Base-by-base conservation (phyloP, 2,329 filamentous ascomycete species). In the Dactylonectria estremocensis region DNA sequence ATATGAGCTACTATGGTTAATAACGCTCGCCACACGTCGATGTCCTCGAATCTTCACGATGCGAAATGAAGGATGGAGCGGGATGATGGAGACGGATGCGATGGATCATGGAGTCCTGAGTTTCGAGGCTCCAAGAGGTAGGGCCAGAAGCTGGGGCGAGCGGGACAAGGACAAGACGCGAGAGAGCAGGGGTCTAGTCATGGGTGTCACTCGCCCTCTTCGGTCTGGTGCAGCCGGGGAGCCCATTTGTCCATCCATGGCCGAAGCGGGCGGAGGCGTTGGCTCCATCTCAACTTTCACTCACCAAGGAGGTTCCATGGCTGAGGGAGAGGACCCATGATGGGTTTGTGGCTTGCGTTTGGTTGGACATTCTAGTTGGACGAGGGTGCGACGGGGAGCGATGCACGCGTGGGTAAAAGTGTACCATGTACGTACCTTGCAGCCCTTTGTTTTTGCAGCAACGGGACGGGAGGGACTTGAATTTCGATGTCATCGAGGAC, bases 221-320 rank as follows among this genome's bases (percentile, higher is more conserved):
- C 33, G 18, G 24, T 46, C 16, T 65, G n/a, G n/a, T n/a, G 62
- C 56, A 50, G 67, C 66, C 54, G 58, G 71, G 67, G 69, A 46
- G 62, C 14, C 14, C 16, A n/a, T 60, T 64, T 55, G 67, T 69
- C 69, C 56, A 67, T 73, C 66, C 66, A 66, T 66, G 61, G 16
- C 59, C 46, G 70, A 64, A 31, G 70, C 52, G 64, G 61, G 50
- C 65, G 65, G 61, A 54, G 65, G 65, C 40, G 40, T n/a, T 14
- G 40, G 9, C 35, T 14, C 35, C 40, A 28, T 28, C 24, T 28
- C 24, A 28, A 28, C 24, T 28, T 28, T 28, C 24, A 28, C 24
- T 28, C 24, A 28, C 7, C 40, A 43, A n/a, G 59, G 69, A 57
- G 69, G 59, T 48, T 66, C 45, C 52, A 56, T 66, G 63, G 57